Base-by-base conservation (phyloP, 768 basidiomycete species). In the Suillus bovinus region DNA sequence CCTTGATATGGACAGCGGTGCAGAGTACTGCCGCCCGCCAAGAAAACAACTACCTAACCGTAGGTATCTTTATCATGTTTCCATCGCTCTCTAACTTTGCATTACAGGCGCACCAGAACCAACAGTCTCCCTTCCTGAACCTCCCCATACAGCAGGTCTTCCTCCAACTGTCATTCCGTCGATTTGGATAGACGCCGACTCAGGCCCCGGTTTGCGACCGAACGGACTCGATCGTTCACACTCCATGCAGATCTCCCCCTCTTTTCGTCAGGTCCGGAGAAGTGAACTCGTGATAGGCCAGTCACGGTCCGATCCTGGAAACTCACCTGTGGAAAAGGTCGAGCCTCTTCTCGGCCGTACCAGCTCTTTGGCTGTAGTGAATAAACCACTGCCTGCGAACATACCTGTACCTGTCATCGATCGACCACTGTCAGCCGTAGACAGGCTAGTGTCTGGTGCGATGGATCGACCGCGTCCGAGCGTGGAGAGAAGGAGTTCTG, bases 121-220 rank as follows among this genome's bases (percentile, higher is more conserved):
- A 58, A 56, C 49, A 33, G 55, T 38, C 24, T 44, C 3, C 14
- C 58, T 33, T 54, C 64, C 5, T 64, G 67, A 7, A 70, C 73
- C 6, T 69, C 66, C 33, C 66, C 73, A 27, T 67, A 64, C 70
- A 9, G 59, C 59, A 34, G 60, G 67, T 20, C 67, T 69, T 41
- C 61, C 65, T 1, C 58, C 17, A 3, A 68, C 70, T 0, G 61
- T 34, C 0, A 78, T 84, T 20, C 82, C 85, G 0, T 81, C 82
- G 2, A 78, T 83, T 66, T 84, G 83, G 85, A 73, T 80, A 59
- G 75, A 81, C 62, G 73, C 74, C 5, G 83, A 84, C 63, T 75
- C 74, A 20, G 63, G 54, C 4, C 46, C 62, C 0, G 53, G 49
- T 16, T 54, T 66, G 0, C 64, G 53, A 22, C 64, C 63, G n/a